Evolutionary conservation across 805 yeast genomes (phyloP), one percentile per base, ranked within the genome.

Genomic region (Candida piceae): DNA sequence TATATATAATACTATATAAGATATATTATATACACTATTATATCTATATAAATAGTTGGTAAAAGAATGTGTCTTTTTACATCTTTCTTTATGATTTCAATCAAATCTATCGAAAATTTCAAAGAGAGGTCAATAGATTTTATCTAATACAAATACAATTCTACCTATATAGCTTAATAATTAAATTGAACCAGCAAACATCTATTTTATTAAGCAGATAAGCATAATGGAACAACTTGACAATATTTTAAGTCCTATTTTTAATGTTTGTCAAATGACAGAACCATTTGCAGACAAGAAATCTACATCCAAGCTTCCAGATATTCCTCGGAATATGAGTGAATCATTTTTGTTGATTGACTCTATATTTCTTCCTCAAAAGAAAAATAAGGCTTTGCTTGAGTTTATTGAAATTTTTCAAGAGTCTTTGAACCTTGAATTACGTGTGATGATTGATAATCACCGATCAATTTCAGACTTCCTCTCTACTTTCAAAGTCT

Each of bases 181-280:
- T n/a, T n/a, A n/a, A n/a, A n/a, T n/a, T n/a, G n/a, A n/a, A n/a
- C n/a, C n/a, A n/a, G n/a, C n/a, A n/a, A n/a, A n/a, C n/a, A n/a
- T n/a, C n/a, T n/a, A n/a, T n/a, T n/a, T n/a, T 7, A 23, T 10
- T 15, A 16, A 26, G 10, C 29, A 26, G 29, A 7, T 24, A 21
- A 5, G 11, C 5, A 31, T 28, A 4, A 34, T 34, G 38, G 38
- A 34, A 4, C 28, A 19, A 9, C 5, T 29, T 4, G 38, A 34
- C 19, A 20, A 32, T 9, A 17, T 34, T 28, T 16, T 34, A n/a
- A 27, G 32, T 6, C 26, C 28, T 5, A 17, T 34, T 5, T 34
- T 34, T 15, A 34, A 25, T 20, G 19, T 34, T 10, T 34, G 28
- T 16, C 27, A 28, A 9, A 16, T 34, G 4, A 29, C 38, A 13